Percentiles rank a stretch among this genome's conserved stretches.
phyloP scores from a whole-genome alignment of 331 rosid species.

The Quercus tomentella region DNA sequence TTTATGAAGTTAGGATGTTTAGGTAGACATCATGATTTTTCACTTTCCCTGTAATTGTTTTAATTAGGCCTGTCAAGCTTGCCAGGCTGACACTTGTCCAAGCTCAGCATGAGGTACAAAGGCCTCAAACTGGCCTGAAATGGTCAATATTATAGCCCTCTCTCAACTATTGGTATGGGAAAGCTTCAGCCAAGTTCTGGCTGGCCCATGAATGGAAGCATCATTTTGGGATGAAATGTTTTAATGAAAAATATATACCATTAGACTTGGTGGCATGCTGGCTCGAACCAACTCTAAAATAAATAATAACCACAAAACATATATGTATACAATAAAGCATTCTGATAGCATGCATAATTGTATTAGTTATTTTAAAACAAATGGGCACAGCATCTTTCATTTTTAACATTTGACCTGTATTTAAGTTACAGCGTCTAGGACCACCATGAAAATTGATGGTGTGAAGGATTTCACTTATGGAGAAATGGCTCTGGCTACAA shows the following conservation, averaged over 20 bases:
- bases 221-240: no score
- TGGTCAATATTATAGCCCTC: neutral
- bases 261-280: no score
- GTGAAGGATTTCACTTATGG: neutral
- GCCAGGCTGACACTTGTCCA: neutral
- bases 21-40: neutral
- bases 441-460: neutral
- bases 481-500: neutral
- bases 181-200: neutral
- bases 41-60: neutral
- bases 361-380: no score
- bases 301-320: no score
- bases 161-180: neutral
- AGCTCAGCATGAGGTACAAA: neutral
- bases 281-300: no score
- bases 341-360: no score
- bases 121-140: neutral
- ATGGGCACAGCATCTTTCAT: neutral
- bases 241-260: no score
- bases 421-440: neutral
- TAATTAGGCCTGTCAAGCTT: neutral
- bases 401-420: no score
- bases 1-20: neutral
- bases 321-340: no score
- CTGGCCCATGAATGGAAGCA: neutral